These are phyloP conservation scores for Mycosarcoma maydis DNA, from an alignment of 1,284 basidiomycete genomes.

Conservation along the genomic window DNA sequence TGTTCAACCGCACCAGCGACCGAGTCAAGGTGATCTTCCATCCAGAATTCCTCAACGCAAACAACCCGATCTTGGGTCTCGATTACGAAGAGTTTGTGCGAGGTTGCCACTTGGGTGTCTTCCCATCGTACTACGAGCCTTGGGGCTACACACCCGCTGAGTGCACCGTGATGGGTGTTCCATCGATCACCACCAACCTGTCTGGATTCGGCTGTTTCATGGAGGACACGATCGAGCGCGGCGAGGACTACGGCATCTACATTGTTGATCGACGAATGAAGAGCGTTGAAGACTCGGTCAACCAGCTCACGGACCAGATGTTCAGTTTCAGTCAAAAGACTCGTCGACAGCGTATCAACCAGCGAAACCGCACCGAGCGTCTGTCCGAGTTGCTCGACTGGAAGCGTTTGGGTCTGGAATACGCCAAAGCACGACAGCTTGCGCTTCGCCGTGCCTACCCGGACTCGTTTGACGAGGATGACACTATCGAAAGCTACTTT, in stretches of 20 bases:
- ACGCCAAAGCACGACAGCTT: constrained; percentile 91
- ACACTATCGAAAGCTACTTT: constrained; percentile 73
- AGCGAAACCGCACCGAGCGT: constrained; percentile 91
- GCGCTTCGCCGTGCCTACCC: constrained; percentile 93
- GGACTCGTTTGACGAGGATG: constrained; percentile 79
- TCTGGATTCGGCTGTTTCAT: constrained; percentile 98
- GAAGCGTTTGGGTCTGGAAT: constrained; percentile 97
- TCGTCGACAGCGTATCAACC: constrained; percentile 95
- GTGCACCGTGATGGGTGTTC: constrained; percentile 88
- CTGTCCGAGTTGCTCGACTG: constrained; percentile 85
- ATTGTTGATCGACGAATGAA: constrained; percentile 92
- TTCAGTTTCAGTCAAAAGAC: constrained; percentile 81
- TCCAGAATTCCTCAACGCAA: constrained; percentile 96
- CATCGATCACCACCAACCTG: constrained; percentile 94
- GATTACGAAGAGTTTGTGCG: constrained; percentile 99
- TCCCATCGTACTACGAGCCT: constrained; percentile 92
- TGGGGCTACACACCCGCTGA: constrained; percentile 81
- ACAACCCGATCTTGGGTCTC: constrained; percentile 94
- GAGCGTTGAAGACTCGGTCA: constrained; percentile 90
- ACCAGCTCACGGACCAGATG: constrained; percentile 70
- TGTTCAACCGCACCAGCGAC: constrained; percentile 85
- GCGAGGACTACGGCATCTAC: constrained; percentile 74
- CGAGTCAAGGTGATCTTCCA: constrained; percentile 97
- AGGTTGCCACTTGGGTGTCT: constrained; percentile 96
- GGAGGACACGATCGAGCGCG: constrained; percentile 93